Evolutionary conservation across 495 filamentous ascomycete species (phyloP), one percentile per base, ranked within the genome.

Genomic region (Penicillium flavigenum): DNA sequence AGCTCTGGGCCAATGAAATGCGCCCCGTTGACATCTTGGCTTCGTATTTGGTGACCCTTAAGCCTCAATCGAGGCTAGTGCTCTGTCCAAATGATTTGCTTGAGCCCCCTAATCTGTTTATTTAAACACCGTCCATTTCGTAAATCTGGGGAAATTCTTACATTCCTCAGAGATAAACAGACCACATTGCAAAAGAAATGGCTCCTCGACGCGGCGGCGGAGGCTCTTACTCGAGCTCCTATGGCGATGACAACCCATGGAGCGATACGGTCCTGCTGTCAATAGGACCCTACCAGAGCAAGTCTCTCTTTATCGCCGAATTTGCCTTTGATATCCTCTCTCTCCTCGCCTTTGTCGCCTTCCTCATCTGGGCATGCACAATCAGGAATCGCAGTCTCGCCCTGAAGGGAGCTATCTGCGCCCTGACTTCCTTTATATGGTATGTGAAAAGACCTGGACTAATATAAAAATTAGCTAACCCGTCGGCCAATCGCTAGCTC

Each of bases 301-400:
- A 49, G 41, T 16, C 14, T 24, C n/a, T 56, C 3, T 67, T 54
- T 34, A 47, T 52, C 24, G 36, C 51, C 7, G 20, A 26, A 3
- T 59, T 66, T 36, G 59, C 51, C n/a, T 68, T 67, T 20, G 57
- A 69, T 22, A 31, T 62, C 16, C 52, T 71, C 14, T 57, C 49
- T 14, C 38, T 65, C 12, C 3, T 61, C 4, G 60, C 63, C 1
- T 46, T 69, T 9, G 43, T 65, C n/a, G 29, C 12, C 4, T 67
- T 69, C 32, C 47, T 63, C 19, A 38, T 60, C 39, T 69, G 64
- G 62, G 44, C 63, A 42, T 71, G 63, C 46, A 17, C 58, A 10
- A 58, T 67, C 38, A 60, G 57, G 41, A 62, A 47, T 43, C 46
- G 46, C 7, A 20, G 39, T 46, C 57, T 63, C 6, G 56, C 58